Conservation (phyloP, 352 stramenopile species). For the Thraustochytrium sp. region DNA sequence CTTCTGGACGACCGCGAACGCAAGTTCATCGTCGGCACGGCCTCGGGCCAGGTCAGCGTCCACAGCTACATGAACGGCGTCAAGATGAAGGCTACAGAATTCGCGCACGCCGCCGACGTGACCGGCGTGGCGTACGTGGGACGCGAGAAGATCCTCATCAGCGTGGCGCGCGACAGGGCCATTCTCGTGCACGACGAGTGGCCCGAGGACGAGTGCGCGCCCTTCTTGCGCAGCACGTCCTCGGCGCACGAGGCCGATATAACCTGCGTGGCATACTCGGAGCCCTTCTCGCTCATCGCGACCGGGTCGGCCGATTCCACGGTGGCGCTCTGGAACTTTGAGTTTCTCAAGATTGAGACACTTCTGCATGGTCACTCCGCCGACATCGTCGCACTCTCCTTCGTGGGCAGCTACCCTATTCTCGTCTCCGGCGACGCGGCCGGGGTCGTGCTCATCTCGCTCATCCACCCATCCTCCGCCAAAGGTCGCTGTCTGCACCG, state of each 20-base stretch:
- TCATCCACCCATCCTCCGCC: not conserved
- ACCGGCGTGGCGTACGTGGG: slow-evolving; percentile 28
- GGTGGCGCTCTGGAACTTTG: slow-evolving; percentile 18
- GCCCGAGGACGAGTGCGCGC: slow-evolving; percentile 34
- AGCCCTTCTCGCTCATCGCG: slow-evolving; percentile 17
- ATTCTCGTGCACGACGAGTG: slow-evolving; percentile 26
- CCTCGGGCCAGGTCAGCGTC: not conserved
- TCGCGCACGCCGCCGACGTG: not conserved
- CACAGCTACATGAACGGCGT: slow-evolving; percentile 38
- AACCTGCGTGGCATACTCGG: slow-evolving; percentile 26
- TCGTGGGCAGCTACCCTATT: not conserved
- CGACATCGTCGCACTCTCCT: slow-evolving; percentile 22
- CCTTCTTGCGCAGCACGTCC: not conserved
- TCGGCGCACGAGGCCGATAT: not conserved
- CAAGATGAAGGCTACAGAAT: slow-evolving; percentile 6
- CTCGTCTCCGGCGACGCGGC: not conserved
- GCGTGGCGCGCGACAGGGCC: not conserved
- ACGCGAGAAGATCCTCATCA: slow-evolving; percentile 30
- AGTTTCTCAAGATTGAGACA: slow-evolving; percentile 28
- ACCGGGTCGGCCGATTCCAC: not conserved
- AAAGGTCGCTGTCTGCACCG: not conserved
- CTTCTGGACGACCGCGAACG: slow-evolving; percentile 15
- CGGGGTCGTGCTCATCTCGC: slow-evolving; percentile 1
- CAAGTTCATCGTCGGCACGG: slow-evolving; percentile 31
- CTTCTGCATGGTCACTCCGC: not conserved